These are phyloP conservation scores for Pinus tabuliformis DNA, from an alignment of 75 land plant species.

Conservation along the genomic window DNA sequence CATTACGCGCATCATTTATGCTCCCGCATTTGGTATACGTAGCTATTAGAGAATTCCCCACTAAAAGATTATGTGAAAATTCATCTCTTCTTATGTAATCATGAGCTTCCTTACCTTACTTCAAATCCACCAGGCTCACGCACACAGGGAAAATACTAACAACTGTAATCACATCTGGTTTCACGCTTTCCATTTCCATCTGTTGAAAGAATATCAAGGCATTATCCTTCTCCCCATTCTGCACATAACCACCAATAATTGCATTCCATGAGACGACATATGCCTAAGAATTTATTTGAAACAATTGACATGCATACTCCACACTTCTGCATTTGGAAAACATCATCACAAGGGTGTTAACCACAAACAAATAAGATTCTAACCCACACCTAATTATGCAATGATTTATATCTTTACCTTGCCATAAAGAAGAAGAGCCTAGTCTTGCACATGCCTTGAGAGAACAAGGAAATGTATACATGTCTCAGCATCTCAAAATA, in stretches of 20 bases:
- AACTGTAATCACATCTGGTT: conserved; percentile 22
- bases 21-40: conserved; percentile 24
- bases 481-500: conserved; percentile 63
- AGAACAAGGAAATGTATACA: conserved; percentile 51
- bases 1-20: conserved; percentile 9
- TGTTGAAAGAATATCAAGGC: conserved; percentile 23
- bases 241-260: conserved; percentile 37
- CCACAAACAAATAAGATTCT: conserved; percentile 30
- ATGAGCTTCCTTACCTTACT: conserved; percentile 21
- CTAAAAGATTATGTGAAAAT: conserved; percentile 10
- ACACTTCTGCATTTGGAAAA: conserved; percentile 38
- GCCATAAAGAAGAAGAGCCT: conserved; percentile 20
- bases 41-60: conserved; percentile 20
- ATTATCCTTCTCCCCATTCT: conserved; percentile 15
- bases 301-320: conserved; percentile 30
- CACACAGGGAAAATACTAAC: conserved; percentile 27
- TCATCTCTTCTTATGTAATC: conserved; percentile 7
- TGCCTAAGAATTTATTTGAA: conserved; percentile 9
- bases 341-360: conserved; percentile 45
- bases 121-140: conserved; percentile 7
- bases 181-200: conserved; percentile 9
- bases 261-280: conserved; percentile 19
- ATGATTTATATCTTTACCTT: conserved; percentile 65
- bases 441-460: conserved; percentile 57
- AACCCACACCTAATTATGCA: conserved; percentile 35